A percentile compares a stretch with the other conserved stretches of the same genome.
phyloP scores from a whole-genome alignment of 768 basidiomycete genomes.

The Tulasnella sp. region DNA sequence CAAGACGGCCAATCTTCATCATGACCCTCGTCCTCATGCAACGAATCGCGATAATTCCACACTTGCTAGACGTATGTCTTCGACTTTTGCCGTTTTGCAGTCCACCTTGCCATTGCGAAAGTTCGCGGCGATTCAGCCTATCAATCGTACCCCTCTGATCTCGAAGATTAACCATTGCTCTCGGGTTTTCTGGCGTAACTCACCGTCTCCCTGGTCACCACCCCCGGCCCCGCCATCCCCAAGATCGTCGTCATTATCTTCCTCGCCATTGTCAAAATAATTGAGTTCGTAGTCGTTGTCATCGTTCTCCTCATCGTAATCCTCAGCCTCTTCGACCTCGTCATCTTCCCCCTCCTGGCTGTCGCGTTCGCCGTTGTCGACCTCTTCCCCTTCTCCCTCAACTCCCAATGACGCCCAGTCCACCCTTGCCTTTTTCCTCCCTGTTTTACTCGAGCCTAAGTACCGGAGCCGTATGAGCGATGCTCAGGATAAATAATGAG shows the following conservation, averaged over 20 bases:
- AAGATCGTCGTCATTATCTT: slow-evolving; percentile 64
- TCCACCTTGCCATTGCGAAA: background rate
- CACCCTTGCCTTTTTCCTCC: slow-evolving; percentile 26
- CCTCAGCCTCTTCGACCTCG: slow-evolving; percentile 52
- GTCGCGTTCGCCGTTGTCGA: slow-evolving; percentile 19
- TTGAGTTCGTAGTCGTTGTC: slow-evolving; percentile 86
- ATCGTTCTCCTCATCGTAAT: slow-evolving; percentile 65
- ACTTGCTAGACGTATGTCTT: background rate
- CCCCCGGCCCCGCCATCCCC: slow-evolving; percentile 57
- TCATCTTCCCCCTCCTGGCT: slow-evolving; percentile 42
- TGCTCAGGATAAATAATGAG: too few species aligned
- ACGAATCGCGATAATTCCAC: background rate
- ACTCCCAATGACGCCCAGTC: slow-evolving; percentile 43
- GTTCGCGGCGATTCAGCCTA: background rate
- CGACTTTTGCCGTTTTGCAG: background rate
- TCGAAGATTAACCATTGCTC: background rate
- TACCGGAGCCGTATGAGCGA: background rate
- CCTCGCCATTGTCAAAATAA: slow-evolving; percentile 84
- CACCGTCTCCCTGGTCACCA: slow-evolving; percentile 40
- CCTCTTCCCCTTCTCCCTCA: slow-evolving; percentile 47
- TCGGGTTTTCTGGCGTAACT: too few species aligned
- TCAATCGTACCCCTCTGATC: background rate
- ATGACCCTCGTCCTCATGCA: background rate
- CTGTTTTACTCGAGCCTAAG: background rate
- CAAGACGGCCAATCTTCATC: slow-evolving; percentile 29